Conservation (phyloP, 2,329 filamentous ascomycete genomes). For the Metarhizium humberi region DNA sequence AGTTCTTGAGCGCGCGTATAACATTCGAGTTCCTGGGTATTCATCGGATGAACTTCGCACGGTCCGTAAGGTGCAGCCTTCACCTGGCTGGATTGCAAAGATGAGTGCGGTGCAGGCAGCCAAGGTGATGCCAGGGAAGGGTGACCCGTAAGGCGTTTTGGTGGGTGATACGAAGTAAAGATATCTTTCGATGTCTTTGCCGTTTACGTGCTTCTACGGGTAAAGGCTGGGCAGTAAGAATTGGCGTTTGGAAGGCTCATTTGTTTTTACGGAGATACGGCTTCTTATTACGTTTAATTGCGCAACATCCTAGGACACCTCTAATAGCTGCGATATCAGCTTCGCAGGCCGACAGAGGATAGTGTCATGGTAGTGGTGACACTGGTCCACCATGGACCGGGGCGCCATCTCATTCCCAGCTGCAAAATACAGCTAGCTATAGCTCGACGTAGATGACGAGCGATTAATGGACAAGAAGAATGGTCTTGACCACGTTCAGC, state of each 20-base stretch:
- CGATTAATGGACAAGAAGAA: not conserved
- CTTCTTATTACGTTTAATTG: not conserved
- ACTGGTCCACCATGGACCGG: not conserved
- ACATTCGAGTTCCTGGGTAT: constrained; percentile 89
- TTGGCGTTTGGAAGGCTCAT: constrained; percentile 6
- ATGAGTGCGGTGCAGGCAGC: constrained; percentile 94
- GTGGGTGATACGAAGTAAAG: not conserved
- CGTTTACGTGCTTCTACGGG: not conserved
- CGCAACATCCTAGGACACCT: not conserved
- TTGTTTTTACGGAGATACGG: not conserved
- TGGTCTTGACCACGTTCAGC: no score
- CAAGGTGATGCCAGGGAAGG: constrained; percentile 63
- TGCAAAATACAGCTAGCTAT: not conserved
- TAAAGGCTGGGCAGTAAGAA: not conserved
- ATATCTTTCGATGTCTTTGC: not conserved
- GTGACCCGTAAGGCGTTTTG: constrained; percentile 24
- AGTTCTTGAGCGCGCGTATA: constrained; percentile 75
- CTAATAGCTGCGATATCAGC: not conserved
- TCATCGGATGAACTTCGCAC: constrained; percentile 90
- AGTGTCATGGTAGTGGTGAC: not conserved
- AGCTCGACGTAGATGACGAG: not conserved
- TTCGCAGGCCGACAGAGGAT: not conserved
- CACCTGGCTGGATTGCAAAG: constrained; percentile 85
- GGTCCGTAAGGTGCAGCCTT: constrained; percentile 85
- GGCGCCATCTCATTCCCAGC: not conserved